Conservation (phyloP, 805 yeast species). For the Ogataea zsoltii region DNA sequence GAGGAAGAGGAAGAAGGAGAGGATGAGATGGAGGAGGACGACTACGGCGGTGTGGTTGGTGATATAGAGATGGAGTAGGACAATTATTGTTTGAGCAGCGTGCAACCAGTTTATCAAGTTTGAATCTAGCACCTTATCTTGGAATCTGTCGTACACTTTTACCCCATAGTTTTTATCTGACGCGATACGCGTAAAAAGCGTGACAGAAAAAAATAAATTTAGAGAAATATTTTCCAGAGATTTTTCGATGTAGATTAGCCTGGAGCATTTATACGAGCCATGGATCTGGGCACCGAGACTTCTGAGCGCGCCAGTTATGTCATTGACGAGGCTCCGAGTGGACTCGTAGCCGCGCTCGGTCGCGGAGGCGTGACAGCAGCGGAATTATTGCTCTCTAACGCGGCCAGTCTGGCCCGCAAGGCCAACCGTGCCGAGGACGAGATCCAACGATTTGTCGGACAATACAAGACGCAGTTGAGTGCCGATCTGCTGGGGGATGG, state of each 20-base stretch:
- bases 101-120: no score
- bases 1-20: conserved; percentile 35
- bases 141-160: no score
- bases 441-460: conserved; percentile 20
- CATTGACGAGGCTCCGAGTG: conserved; percentile 26
- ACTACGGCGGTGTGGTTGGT: conserved; percentile 34
- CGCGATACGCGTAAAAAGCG: background rate
- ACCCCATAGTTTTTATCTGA: background rate
- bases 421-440: conserved; percentile 37
- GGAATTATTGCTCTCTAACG: conserved; percentile 42
- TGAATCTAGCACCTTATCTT: no score
- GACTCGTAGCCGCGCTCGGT: conserved; percentile 31
- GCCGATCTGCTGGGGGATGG: conserved; percentile 1
- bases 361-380: conserved; percentile 36
- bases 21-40: conserved; percentile 13
- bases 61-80: conserved; percentile 36
- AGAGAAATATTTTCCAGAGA: background rate
- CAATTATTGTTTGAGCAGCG: background rate
- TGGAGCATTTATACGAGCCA: no score
- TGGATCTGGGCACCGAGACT: conserved; percentile 5
- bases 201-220: background rate
- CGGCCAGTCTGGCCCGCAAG: conserved; percentile 35
- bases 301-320: background rate
- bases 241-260: no score
- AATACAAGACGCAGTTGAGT: conserved; percentile 14